These are phyloP conservation scores for Candida methanosorbosa DNA, from an alignment of 805 yeast genomes.

Conservation along the genomic window DNA sequence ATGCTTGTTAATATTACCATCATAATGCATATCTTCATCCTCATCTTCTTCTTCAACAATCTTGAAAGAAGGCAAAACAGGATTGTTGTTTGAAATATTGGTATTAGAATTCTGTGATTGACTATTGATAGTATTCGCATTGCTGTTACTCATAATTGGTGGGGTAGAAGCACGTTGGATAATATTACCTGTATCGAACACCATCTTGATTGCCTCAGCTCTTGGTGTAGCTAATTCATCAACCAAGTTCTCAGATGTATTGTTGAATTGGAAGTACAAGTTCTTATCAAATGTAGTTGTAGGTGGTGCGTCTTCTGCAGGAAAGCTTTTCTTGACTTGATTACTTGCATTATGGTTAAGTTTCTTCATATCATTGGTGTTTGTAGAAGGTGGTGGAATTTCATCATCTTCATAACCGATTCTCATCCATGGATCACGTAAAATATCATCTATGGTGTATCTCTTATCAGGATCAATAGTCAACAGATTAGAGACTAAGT, in stretches of 20 bases:
- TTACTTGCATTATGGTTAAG: background rate
- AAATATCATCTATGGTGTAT: conserved; percentile 57
- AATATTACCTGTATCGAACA: conserved; percentile 26
- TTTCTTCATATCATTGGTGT: background rate
- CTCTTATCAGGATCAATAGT: conserved; percentile 63
- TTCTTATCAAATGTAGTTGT: conserved; percentile 17
- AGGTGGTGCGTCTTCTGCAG: conserved; percentile 18
- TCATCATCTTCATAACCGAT: conserved; percentile 19
- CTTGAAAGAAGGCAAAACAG: conserved; percentile 2
- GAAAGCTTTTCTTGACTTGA: background rate
- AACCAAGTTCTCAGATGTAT: background rate
- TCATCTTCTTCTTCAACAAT: conserved; percentile 8
- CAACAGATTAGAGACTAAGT: conserved; percentile 54
- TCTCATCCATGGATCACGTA: conserved; percentile 64
- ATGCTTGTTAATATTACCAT: too few species aligned
- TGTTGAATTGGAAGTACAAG: conserved; percentile 19
- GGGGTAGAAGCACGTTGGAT: conserved; percentile 20
- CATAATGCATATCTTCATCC: too few species aligned
- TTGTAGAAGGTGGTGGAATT: background rate
- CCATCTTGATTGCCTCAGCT: conserved; percentile 28
- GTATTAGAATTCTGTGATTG: too few species aligned
- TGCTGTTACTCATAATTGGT: conserved; percentile 2
- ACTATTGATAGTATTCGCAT: conserved; percentile 7
- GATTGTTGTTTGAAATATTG: too few species aligned
- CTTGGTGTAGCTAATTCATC: conserved; percentile 23